Evolutionary conservation across 345 rosid genomes (phyloP).

Genomic region (Trapa incisa): DNA sequence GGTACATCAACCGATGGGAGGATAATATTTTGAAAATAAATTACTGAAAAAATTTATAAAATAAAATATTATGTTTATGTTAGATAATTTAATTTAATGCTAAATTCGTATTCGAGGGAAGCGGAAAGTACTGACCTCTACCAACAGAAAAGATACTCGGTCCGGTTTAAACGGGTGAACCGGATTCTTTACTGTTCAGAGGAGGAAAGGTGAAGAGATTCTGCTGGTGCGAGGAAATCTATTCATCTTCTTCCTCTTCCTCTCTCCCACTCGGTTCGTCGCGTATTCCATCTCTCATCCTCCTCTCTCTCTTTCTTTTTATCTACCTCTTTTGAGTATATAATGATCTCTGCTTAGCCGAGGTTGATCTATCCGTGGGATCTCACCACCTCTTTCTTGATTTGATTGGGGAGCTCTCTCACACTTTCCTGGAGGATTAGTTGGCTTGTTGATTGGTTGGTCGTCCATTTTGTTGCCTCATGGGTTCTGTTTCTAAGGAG

Average conservation of each 20-base stretch:
- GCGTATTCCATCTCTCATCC: conserved; percentile 13
- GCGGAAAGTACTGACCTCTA: conserved; percentile 1
- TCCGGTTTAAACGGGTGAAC: not conserved
- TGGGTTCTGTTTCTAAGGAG: conserved; percentile 53
- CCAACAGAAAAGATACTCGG: not conserved
- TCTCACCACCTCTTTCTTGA: not conserved
- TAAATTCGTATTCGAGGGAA: not conserved
- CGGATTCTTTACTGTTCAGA: too few relatives aligned
- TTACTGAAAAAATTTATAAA: too few relatives aligned
- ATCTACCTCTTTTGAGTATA: not conserved
- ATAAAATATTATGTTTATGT: too few relatives aligned
- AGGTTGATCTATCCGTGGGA: too few relatives aligned
- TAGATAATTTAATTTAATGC: too few relatives aligned
- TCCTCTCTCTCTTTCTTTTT: conserved; percentile 6
- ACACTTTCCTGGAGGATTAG: not conserved
- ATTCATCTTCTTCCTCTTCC: not conserved
- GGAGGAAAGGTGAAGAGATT: not conserved
- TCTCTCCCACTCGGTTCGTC: conserved; percentile 8
- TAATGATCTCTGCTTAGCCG: too few relatives aligned
- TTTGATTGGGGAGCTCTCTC: not conserved
- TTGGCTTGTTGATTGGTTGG: not conserved
- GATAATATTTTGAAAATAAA: too few relatives aligned
- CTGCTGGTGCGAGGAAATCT: not conserved
- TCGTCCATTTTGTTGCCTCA: conserved; percentile 6
- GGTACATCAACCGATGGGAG: too few relatives aligned